Evolutionary conservation across 1,139 yeast species (phyloP), one percentile per base, ranked within the genome.

Genomic region (Waltiozyma sp.): DNA sequence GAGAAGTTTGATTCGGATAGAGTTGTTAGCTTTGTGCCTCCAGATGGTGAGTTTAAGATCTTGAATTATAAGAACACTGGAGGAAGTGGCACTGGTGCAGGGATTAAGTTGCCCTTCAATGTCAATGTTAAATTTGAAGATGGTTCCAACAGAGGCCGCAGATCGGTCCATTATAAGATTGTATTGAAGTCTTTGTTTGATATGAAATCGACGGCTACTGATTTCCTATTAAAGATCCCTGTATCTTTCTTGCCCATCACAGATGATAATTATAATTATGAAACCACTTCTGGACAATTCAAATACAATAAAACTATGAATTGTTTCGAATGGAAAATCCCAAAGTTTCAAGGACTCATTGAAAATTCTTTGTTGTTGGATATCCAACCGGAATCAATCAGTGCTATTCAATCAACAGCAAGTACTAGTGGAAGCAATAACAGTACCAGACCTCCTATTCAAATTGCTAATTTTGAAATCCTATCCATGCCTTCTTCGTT

Each of bases 11-110:
- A 83, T 52, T 59, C 72, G 8, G 81, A 80, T 38, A 69, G 84
- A 41, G 69, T 77, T 41, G 82, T 87, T 46, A 75, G 77, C 41
- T 87, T 87, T 53, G 70, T 81, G 13, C 95, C 95, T 6, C 95
- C 97, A 1, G 97, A 89, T 63, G 97, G 97, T 0, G 82, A 80
- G 45, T 87, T 87, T 60, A 95, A 88, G 59, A 72, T 91, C 45
- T 82, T 91, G 93, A 68, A 78, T 39, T 89, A 89, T 69, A 73
- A 73, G 44, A 72, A 21, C 23, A 21, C 23, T 21, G 23, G 23
- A 21, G 23, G 23, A 21, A 21, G 8, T 21, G 23, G 23, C n/a
- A n/a, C n/a, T 4, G 23, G 75, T 43, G 70, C 61, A 2, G 77
- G 79, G 53, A 65, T 80, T 49, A 75, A 74, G 46, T 57, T 86